Base-by-base conservation (phyloP, 2,329 filamentous ascomycete species). In the Sporothrix pseudoabietina region DNA sequence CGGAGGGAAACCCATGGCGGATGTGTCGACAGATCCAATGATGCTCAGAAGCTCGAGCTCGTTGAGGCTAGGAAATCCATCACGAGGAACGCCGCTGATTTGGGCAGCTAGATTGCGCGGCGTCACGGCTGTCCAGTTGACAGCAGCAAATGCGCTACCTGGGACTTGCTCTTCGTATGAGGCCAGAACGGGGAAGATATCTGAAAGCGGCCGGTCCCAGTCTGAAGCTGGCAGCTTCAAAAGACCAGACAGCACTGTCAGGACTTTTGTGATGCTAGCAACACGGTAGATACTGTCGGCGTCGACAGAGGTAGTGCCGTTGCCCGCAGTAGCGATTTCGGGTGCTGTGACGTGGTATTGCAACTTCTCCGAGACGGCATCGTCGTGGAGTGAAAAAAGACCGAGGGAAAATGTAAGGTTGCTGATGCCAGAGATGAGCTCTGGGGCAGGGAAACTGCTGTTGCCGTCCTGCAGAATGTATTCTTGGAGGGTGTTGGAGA, bases 281-380 rank as follows among this genome's bases (percentile, higher is more conserved):
- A 82, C 73, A 4, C 81, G 78, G 74, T 81, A 84, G 61, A 82
- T 77, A 0, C 82, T 81, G 55, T 82, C 77, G 0, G 76, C 77
- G 59, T 79, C 76, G 14, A 83, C 78, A 4, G 26, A 35, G 0
- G 74, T 65, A 0, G 78, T 79, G 71, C 81, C 79, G n/a, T 76
- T 77, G 1, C 78, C 72, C 6, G 74, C 71, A 0, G 6, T 12
- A 69, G 80, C 78, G 6, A 76, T 76, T 7, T 76, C 72, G 0
- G 79, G 76, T 0, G 83, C 83, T 0, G 84, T 85, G 74, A 82
- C 80, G 76, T 84, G 80, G 68, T 82, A 79, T 41, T 83, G 80
- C 65, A 85, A 78, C 12, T 14, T 1, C 3, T 72, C 63, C 4
- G 47, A 59, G 3, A 69, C 71, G 0, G 14, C 65, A 3, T 52